Percentiles rank a stretch among this genome's conserved stretches.
phyloP scores from a whole-genome alignment of 805 yeast species.

The Blastobotrys parvus region DNA sequence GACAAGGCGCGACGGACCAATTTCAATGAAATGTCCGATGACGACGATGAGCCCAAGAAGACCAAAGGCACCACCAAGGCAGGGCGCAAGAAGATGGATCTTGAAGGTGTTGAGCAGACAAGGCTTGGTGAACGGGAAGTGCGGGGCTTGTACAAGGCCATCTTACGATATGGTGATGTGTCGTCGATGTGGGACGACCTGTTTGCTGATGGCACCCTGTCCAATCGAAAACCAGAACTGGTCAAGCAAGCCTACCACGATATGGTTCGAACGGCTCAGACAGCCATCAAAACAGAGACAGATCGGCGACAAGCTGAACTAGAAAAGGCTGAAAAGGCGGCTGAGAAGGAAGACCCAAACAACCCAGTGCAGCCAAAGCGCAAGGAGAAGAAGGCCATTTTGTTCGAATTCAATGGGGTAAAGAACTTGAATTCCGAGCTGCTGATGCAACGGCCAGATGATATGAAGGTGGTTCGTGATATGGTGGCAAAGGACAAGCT shows the following conservation, averaged over 20 bases:
- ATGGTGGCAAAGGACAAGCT: constrained; percentile 42
- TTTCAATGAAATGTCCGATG: constrained; percentile 37
- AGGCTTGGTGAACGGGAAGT: constrained; percentile 77
- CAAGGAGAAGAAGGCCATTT: constrained; percentile 69
- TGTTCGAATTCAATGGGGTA: constrained; percentile 83
- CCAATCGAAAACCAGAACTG: constrained; percentile 74
- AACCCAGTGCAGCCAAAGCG: constrained; percentile 24
- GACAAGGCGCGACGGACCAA: constrained; percentile 45
- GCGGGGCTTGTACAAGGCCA: constrained; percentile 75
- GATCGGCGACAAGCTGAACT: constrained; percentile 39
- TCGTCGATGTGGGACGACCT: constrained; percentile 68
- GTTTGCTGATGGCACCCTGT: constrained; percentile 80
- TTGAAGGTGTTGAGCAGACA: constrained; percentile 31
- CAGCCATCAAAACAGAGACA: constrained; percentile 57
- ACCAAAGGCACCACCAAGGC: constrained; percentile 26
- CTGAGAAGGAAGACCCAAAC: constrained; percentile 18
- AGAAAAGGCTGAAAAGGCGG: constrained; percentile 24
- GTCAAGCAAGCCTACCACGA: constrained; percentile 73
- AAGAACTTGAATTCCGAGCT: constrained; percentile 87
- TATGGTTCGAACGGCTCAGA: constrained; percentile 52
- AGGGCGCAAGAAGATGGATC: constrained; percentile 27
- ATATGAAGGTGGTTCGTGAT: constrained; percentile 57
- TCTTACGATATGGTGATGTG: constrained; percentile 75
- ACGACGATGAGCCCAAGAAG: constrained; percentile 27
- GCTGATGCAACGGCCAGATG: constrained; percentile 74